Conservation (phyloP, 805 yeast species). For the Suhomyces kilbournensis region DNA sequence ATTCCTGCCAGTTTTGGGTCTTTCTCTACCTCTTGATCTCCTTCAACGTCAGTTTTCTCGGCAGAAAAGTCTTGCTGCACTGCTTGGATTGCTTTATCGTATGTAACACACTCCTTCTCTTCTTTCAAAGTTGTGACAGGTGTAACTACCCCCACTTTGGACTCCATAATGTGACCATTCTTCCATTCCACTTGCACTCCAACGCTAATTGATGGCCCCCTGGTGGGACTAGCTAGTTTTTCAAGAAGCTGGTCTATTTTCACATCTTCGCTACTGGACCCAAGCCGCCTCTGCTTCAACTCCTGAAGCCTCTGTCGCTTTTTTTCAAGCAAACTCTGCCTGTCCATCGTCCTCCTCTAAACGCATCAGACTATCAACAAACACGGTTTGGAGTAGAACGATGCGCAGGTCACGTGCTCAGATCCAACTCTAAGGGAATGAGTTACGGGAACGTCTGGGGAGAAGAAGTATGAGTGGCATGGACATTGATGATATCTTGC, state of each 20-base stretch:
- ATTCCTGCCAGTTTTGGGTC: not conserved
- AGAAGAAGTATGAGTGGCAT: constrained; percentile 20
- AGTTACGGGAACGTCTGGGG: not conserved
- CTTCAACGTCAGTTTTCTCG: not conserved
- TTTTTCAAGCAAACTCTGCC: constrained; percentile 38
- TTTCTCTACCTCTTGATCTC: not conserved
- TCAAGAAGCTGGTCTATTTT: constrained; percentile 17
- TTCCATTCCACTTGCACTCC: constrained; percentile 26
- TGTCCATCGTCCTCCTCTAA: constrained; percentile 21
- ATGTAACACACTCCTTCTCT: constrained; percentile 11
- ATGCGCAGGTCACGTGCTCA: not conserved
- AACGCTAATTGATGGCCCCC: constrained; percentile 17
- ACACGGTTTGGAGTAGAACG: not conserved
- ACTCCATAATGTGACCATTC: not conserved
- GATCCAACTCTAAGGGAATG: not conserved
- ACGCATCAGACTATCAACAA: not conserved
- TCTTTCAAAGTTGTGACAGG: not conserved
- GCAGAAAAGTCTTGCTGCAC: not conserved
- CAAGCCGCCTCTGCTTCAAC: constrained; percentile 22
- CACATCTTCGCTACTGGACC: constrained; percentile 7
- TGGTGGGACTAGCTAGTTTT: constrained; percentile 4
- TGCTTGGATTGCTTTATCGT: constrained; percentile 25
- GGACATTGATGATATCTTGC: constrained; percentile 68
- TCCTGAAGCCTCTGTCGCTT: constrained; percentile 35
- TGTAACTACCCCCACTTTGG: not conserved